Evolutionary conservation across 163 green algal genomes (phyloP).

Genomic region (Prototheca stagnorum): DNA sequence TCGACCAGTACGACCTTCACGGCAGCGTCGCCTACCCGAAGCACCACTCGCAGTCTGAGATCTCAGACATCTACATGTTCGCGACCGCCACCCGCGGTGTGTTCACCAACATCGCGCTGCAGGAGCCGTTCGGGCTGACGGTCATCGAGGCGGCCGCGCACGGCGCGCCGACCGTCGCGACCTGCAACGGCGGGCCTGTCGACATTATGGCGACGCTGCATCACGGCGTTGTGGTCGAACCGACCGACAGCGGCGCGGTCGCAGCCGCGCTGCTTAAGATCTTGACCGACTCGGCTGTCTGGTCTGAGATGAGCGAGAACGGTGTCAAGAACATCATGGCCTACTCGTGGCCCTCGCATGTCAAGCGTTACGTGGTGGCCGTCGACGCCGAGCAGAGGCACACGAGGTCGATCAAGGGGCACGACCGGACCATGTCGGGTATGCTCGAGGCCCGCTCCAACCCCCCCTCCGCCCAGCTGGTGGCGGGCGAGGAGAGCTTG

Average conservation of each 20-base stretch:
- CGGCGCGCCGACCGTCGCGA: constrained; percentile 84
- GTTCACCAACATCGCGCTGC: constrained; percentile 86
- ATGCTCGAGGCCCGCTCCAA: constrained; percentile 12
- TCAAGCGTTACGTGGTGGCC: constrained; percentile 53
- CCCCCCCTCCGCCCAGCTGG: no score
- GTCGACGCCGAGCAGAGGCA: constrained; percentile 45
- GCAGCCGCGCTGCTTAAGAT: constrained; percentile 48
- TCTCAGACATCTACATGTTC: constrained; percentile 89
- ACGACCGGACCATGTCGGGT: constrained; percentile 13
- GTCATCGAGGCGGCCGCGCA: constrained; percentile 89
- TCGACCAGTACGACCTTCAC: constrained; percentile 84
- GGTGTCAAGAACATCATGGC: constrained; percentile 72
- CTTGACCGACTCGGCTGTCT: constrained; percentile 28
- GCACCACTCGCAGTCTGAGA: constrained; percentile 75
- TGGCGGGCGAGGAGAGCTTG: no score
- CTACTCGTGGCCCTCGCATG: constrained; percentile 86
- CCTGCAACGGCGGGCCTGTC: constrained; percentile 65
- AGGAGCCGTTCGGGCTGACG: constrained; percentile 91
- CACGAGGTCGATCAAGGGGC: constrained; percentile 5
- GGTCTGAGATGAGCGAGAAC: constrained; percentile 28
- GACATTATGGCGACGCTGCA: constrained; percentile 83
- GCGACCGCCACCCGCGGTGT: constrained; percentile 52
- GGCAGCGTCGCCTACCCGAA: constrained; percentile 84
- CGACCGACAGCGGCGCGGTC: constrained; percentile 52
- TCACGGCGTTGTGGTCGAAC: constrained; percentile 74